Evolutionary conservation across 2,329 filamentous ascomycete species (phyloP).

Genomic region (Zalaria obscura): DNA sequence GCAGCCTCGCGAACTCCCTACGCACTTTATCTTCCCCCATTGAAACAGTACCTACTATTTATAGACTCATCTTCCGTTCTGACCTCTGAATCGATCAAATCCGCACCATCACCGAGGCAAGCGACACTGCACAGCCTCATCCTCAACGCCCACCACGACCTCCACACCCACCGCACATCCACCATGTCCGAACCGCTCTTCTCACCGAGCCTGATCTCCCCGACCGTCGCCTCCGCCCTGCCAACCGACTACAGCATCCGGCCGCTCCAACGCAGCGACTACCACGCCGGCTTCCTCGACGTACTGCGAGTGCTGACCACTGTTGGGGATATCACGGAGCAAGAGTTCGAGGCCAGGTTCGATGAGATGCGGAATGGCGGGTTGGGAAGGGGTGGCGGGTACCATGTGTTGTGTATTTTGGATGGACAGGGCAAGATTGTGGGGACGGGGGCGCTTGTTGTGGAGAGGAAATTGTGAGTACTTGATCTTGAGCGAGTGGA

Average conservation of each 20-base stretch:
- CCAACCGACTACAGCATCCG: conserved; percentile 75
- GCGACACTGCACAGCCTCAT: no score
- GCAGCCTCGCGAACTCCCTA: no score
- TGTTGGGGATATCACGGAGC: conserved; percentile 70
- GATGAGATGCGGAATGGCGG: conserved; percentile 51
- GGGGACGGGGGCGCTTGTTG: conserved; percentile 78
- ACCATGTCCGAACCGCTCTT: conserved; percentile 46
- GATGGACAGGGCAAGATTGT: conserved; percentile 60
- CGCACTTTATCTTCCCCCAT: no score
- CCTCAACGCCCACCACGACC: no score
- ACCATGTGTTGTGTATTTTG: conserved; percentile 78
- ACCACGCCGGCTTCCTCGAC: conserved; percentile 70
- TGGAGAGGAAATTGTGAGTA: conserved; percentile 68
- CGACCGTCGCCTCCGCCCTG: conserved; percentile 55
- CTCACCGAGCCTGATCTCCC: conserved; percentile 60
- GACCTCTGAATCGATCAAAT: no score
- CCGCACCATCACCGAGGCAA: no score
- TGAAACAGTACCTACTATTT: no score
- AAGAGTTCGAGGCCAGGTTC: conserved; percentile 65
- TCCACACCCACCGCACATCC: neutral
- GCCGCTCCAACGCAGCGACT: conserved; percentile 66
- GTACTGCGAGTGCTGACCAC: conserved; percentile 84
- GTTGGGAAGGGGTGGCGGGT: conserved; percentile 47
- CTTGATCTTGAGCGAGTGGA: no score
- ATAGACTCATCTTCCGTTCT: no score